A percentile compares a stretch with the other conserved stretches of the same genome.
phyloP scores from a whole-genome alignment of 2,329 filamentous ascomycete genomes.

The Phaeoacremonium minimum region DNA sequence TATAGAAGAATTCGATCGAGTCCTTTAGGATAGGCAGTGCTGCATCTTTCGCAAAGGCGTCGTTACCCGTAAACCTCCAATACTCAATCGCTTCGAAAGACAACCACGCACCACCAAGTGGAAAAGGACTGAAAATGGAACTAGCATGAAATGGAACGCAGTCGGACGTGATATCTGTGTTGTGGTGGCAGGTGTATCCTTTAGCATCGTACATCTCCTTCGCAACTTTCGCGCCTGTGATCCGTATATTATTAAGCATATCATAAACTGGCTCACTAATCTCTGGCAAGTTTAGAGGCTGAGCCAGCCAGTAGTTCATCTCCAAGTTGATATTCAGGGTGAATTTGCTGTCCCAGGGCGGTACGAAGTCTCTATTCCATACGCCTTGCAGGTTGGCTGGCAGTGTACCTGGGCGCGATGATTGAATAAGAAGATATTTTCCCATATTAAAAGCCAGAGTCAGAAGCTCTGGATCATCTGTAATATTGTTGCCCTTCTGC shows the following conservation, averaged over 20 bases:
- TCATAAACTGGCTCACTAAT: conserved; percentile 15
- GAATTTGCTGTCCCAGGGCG: conserved; percentile 29
- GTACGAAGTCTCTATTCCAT: conserved; percentile 23
- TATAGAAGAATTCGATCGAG: conserved; percentile 4
- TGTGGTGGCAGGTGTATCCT: conserved; percentile 16
- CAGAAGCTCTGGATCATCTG: too few species aligned
- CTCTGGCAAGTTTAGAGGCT: conserved; percentile 25
- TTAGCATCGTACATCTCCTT: conserved; percentile 14
- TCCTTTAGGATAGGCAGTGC: conserved; percentile 6
- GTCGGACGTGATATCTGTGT: conserved; percentile 17
- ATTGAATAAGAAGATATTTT: too few species aligned
- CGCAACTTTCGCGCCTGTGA: conserved; percentile 17
- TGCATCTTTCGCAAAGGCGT: conserved; percentile 1
- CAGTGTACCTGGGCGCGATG: too few species aligned
- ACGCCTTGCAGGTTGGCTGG: conserved; percentile 29
- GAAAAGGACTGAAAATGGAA: conserved; percentile 3
- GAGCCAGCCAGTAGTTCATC: conserved; percentile 26
- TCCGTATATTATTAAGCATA: conserved; percentile 4
- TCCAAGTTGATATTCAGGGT: conserved; percentile 32
- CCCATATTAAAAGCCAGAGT: too few species aligned
- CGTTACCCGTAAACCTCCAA: conserved; percentile 5
- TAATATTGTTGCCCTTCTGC: too few species aligned
- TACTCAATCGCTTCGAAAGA: conserved; percentile 6
- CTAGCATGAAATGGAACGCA: conserved; percentile 9
- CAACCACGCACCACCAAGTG: conserved; percentile 6